A percentile compares a stretch with the other conserved stretches of the same genome.
Evolutionary conservation across 75 land plant species (phyloP).

Genomic region (Pinus tabuliformis): DNA sequence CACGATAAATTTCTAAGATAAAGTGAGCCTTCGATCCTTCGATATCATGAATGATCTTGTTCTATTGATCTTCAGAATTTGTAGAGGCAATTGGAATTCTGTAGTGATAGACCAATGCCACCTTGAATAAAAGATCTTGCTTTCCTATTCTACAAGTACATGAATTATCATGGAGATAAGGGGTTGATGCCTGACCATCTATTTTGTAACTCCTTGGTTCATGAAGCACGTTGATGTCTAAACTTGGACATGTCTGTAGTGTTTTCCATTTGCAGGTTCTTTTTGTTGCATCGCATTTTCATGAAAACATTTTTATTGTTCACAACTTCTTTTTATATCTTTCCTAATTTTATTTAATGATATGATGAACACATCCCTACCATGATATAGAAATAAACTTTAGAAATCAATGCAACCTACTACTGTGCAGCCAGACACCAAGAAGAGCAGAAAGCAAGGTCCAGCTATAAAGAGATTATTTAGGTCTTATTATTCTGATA

Average conservation of each 20-base stretch:
- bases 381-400: not conserved
- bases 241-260: not conserved
- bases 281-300: not conserved
- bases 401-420: too few species aligned
- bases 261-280: not conserved
- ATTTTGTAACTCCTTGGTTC: not conserved
- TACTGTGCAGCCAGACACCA: not conserved
- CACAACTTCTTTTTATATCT: too few species aligned
- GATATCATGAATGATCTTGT: not conserved
- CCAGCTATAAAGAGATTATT: not conserved
- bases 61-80: not conserved
- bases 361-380: not conserved
- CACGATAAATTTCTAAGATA: not conserved
- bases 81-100: too few species aligned
- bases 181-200: not conserved
- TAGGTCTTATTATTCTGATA: not conserved
- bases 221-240: not conserved
- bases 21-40: not conserved
- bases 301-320: not conserved
- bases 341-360: too few species aligned
- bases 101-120: too few species aligned
- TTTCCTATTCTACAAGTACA: too few species aligned
- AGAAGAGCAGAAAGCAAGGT: not conserved
- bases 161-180: too few species aligned
- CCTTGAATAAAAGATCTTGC: too few species aligned